phyloP scores from a whole-genome alignment of 2,329 filamentous ascomycete genomes.

The Verticillium nonalfalfae region DNA sequence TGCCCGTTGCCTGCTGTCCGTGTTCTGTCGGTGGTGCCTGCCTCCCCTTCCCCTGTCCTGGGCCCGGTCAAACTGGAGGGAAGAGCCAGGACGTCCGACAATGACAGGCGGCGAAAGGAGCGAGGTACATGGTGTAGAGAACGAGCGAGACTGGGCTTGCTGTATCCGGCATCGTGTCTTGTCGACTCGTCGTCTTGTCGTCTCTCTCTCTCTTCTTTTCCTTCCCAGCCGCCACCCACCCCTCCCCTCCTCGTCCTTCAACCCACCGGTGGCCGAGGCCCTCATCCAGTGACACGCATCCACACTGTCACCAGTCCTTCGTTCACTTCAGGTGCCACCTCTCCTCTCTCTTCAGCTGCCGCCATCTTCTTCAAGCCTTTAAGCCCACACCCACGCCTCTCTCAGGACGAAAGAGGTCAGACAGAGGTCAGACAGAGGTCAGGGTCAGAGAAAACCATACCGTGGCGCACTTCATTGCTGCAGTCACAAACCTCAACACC shows the following conservation, averaged over 20 bases:
- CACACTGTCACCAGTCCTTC: slow-evolving; percentile 2
- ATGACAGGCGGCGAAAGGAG: neutral
- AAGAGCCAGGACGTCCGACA: neutral
- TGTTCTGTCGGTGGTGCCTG: no score
- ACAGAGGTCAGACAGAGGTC: neutral
- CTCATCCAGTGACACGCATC: slow-evolving; percentile 1
- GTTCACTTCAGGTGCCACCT: neutral
- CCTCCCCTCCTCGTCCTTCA: neutral
- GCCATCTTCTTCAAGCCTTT: neutral
- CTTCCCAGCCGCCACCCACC: neutral
- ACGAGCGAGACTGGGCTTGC: neutral
- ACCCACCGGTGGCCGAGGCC: neutral
- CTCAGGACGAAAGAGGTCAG: neutral
- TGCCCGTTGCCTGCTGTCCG: neutral
- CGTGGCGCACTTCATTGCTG: neutral
- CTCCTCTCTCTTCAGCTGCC: neutral
- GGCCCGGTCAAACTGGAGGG: neutral
- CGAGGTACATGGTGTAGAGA: neutral
- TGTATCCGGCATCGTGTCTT: neutral
- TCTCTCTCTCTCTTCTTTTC: neutral
- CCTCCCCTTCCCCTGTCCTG: neutral
- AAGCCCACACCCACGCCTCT: neutral
- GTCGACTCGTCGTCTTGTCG: neutral
- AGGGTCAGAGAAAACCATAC: neutral
- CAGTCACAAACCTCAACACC: neutral